Evolutionary conservation across 495 filamentous ascomycete genomes (phyloP).

Genomic region (Talaromyces ruber): DNA sequence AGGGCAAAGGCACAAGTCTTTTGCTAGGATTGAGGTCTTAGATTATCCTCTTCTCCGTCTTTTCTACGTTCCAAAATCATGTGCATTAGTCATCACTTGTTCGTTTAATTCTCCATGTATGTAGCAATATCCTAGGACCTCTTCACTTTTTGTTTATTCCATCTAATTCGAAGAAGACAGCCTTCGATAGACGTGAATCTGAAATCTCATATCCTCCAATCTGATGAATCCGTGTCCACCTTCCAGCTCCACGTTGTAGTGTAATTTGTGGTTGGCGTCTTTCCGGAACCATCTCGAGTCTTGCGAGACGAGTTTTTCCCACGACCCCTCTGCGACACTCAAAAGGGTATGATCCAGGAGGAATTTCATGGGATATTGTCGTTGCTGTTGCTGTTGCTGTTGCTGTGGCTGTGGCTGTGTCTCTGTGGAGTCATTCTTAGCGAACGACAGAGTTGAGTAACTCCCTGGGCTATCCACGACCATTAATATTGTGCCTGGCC

Average conservation of each 20-base stretch:
- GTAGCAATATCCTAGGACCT: conserved; percentile 8
- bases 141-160: conserved; percentile 6
- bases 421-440: conserved; percentile 19
- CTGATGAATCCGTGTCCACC: conserved; percentile 30
- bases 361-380: conserved; percentile 89
- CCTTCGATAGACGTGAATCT: conserved; percentile 69
- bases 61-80: not conserved
- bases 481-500: conserved; percentile 57
- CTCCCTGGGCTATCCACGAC: conserved; percentile 90
- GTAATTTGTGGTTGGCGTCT: conserved; percentile 46
- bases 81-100: conserved; percentile 4
- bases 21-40: conserved; percentile 51
- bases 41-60: not conserved
- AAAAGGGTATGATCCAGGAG: conserved; percentile 78
- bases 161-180: conserved; percentile 10
- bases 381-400: conserved; percentile 51
- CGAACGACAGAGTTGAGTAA: conserved; percentile 72
- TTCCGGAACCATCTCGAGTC: conserved; percentile 79
- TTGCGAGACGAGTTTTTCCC: conserved; percentile 63
- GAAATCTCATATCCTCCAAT: conserved; percentile 92
- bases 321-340: conserved; percentile 39
- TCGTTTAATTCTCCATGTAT: conserved; percentile 6
- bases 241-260: conserved; percentile 60
- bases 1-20: conserved; percentile 53
- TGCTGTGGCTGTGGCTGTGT: conserved; percentile 43